phyloP scores from a whole-genome alignment of 768 basidiomycete genomes.

The Tricholoma sp. region DNA sequence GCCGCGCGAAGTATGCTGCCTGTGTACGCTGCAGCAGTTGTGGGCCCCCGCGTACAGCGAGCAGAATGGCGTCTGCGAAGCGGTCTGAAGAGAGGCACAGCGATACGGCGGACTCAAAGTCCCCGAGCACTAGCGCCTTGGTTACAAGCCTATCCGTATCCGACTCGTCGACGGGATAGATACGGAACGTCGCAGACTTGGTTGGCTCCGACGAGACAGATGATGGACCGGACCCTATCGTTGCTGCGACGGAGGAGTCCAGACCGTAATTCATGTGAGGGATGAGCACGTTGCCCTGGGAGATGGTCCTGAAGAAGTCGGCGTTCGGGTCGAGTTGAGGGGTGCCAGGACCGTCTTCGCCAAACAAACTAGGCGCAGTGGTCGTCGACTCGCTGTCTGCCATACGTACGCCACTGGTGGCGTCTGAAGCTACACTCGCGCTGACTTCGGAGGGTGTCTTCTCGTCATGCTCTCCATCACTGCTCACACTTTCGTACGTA shows the following conservation, averaged over 20 bases:
- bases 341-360: constrained; percentile 67
- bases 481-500: constrained; percentile 24
- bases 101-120: constrained; percentile 88
- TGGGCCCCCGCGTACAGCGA: constrained; percentile 86
- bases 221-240: constrained; percentile 86
- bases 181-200: constrained; percentile 82
- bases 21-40: constrained; percentile 86
- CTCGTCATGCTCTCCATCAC: constrained; percentile 37
- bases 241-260: constrained; percentile 93
- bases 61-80: constrained; percentile 91
- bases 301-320: constrained; percentile 83
- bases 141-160: constrained; percentile 87
- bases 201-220: constrained; percentile 69
- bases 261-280: constrained; percentile 77
- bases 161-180: constrained; percentile 83
- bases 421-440: constrained; percentile 56
- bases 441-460: constrained; percentile 75
- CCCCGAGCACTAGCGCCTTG: constrained; percentile 91
- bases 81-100: constrained; percentile 85
- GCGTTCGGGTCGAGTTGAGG: constrained; percentile 61
- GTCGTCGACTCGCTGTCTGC: constrained; percentile 77
- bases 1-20: constrained; percentile 87
- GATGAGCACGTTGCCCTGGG: constrained; percentile 49
- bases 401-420: constrained; percentile 46
- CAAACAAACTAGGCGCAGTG: constrained; percentile 84